A percentile compares a stretch with the other conserved stretches of the same genome.
Evolutionary conservation across 306 rosid species (phyloP).

Genomic region (Dryas octopetala): DNA sequence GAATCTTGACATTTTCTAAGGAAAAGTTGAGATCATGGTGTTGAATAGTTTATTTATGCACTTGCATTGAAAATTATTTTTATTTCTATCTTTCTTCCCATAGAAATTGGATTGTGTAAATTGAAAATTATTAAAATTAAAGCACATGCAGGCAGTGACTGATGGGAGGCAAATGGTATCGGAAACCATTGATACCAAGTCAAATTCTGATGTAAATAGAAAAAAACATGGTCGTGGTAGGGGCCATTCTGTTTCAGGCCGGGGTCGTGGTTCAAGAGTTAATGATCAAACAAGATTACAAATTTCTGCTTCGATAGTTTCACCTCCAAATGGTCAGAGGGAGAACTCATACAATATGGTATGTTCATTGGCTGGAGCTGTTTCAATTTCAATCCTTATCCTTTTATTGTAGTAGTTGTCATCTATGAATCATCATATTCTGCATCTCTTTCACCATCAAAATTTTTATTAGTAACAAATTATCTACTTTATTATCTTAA

Average conservation of each 20-base stretch:
- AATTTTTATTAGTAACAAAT: background rate
- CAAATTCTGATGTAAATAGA: constrained; percentile 53
- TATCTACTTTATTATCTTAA: background rate
- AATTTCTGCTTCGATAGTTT: constrained; percentile 46
- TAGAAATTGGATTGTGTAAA: constrained; percentile 11
- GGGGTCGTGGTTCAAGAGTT: constrained; percentile 83
- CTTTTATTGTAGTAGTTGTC: constrained; percentile 10
- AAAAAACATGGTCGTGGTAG: constrained; percentile 92
- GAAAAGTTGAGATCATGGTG: constrained; percentile 3
- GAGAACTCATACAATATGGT: constrained; percentile 61
- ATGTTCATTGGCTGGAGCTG: constrained; percentile 23
- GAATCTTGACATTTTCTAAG: background rate
- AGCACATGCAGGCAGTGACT: constrained; percentile 51
- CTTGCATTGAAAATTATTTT: background rate
- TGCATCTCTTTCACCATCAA: background rate
- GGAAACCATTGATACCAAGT: constrained; percentile 57
- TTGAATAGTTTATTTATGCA: background rate
- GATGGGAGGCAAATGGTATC: constrained; percentile 61
- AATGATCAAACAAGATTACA: constrained; percentile 65
- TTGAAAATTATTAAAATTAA: background rate
- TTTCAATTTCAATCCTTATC: constrained; percentile 14
- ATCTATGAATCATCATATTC: constrained; percentile 1
- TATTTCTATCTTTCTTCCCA: background rate
- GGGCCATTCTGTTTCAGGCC: constrained; percentile 62
- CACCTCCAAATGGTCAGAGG: constrained; percentile 70